Evolutionary conservation across 148 eudicot species (phyloP).

Genomic region (Cornus florida): DNA sequence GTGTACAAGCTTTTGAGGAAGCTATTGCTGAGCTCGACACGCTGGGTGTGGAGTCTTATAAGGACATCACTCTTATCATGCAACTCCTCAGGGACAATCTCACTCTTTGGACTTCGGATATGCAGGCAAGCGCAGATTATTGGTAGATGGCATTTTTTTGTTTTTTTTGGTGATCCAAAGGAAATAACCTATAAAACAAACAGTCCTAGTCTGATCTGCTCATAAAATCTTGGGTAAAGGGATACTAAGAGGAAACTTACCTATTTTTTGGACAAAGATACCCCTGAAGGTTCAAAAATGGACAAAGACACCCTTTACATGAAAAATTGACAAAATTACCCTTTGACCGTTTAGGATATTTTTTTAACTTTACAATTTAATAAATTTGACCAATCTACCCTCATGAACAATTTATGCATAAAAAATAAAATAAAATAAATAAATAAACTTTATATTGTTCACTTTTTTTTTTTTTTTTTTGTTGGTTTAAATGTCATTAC

Average conservation of each 20-base stretch:
- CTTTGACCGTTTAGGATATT: too few relatives aligned
- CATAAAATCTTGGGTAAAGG: background rate
- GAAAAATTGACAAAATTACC: too few relatives aligned
- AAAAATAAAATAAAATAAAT: too few relatives aligned
- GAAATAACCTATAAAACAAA: background rate
- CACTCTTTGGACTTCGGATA: conserved; percentile 31
- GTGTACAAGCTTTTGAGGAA: conserved; percentile 23
- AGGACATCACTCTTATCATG: conserved; percentile 28
- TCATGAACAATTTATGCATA: too few relatives aligned
- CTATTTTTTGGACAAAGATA: too few relatives aligned
- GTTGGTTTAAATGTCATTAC: too few relatives aligned
- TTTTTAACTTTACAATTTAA: too few relatives aligned
- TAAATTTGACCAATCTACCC: too few relatives aligned
- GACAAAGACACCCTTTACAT: too few relatives aligned
- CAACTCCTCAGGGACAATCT: conserved; percentile 28
- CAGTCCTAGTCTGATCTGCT: background rate
- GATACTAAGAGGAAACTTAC: conserved; percentile 30
- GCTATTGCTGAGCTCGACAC: conserved; percentile 28
- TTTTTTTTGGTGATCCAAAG: background rate
- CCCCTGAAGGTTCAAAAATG: too few relatives aligned
- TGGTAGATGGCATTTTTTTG: background rate
- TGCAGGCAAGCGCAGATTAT: conserved; percentile 11
- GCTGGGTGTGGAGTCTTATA: conserved; percentile 29
- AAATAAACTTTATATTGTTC: too few relatives aligned
- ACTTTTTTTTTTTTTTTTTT: too few relatives aligned